Evolutionary conservation across 352 stramenopile genomes (phyloP).

Genomic region (Thalassiosira sp.): DNA sequence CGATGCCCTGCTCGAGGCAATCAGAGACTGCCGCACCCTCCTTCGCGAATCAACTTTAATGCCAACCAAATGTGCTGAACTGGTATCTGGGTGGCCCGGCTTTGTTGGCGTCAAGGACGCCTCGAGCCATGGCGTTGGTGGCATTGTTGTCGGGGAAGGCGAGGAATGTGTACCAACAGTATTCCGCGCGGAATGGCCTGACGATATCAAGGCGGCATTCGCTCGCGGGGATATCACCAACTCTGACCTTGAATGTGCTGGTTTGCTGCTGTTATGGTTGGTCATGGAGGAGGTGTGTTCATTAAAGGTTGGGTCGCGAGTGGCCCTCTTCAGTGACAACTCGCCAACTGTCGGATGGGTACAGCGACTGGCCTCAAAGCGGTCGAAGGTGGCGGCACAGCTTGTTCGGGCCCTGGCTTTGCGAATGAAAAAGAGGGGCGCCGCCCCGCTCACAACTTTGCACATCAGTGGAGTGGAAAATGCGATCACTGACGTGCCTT

Average conservation of each 20-base stretch:
- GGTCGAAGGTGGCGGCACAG: not conserved
- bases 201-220: conserved; percentile 8
- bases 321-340: not conserved
- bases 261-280: conserved; percentile 20
- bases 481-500: conserved; percentile 16
- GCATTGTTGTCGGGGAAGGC: conserved; percentile 22
- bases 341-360: not conserved
- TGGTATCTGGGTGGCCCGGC: conserved; percentile 5
- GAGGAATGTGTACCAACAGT: conserved; percentile 21
- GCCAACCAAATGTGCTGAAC: not conserved
- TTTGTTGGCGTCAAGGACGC: conserved; percentile 25
- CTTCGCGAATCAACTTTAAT: not conserved
- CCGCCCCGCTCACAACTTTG: not conserved
- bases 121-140: conserved; percentile 18
- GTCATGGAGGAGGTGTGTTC: conserved; percentile 23
- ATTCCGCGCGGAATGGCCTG: conserved; percentile 13
- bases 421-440: not conserved
- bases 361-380: not conserved
- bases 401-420: not conserved
- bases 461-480: conserved; percentile 6
- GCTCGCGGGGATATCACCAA: conserved; percentile 20
- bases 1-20: not conserved
- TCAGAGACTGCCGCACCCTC: conserved; percentile 4
- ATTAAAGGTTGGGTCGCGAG: not conserved
- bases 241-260: conserved; percentile 29